Percentiles rank a stretch among this genome's conserved stretches.
These are phyloP conservation scores for Mycena metata DNA, from an alignment of 768 basidiomycete genomes.

Conservation along the genomic window DNA sequence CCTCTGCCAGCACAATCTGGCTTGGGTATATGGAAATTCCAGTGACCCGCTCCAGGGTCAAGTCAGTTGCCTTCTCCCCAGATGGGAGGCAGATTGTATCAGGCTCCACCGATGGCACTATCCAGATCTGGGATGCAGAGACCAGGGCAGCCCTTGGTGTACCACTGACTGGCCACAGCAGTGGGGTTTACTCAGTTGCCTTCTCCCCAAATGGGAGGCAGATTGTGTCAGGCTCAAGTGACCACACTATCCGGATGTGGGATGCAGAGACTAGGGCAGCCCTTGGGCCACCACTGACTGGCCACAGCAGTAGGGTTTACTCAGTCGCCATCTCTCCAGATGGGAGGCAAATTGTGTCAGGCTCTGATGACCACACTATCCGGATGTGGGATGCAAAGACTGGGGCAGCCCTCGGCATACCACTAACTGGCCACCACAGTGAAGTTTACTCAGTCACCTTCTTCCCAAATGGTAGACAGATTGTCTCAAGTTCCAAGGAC, in stretches of 20 bases:
- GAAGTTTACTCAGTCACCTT: not conserved
- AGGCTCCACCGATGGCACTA: too few species aligned
- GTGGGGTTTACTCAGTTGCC: not conserved
- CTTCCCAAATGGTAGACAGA: not conserved
- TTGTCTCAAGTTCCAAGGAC: not conserved
- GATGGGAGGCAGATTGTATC: too few species aligned
- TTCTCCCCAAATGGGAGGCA: constrained; percentile 14
- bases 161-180: not conserved
- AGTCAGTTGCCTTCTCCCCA: too few species aligned
- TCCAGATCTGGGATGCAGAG: constrained; percentile 10
- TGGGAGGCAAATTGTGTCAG: constrained; percentile 55
- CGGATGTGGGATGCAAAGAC: constrained; percentile 43
- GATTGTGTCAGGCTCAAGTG: constrained; percentile 9
- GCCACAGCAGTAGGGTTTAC: too few species aligned
- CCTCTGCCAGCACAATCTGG: too few species aligned
- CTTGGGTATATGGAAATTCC: too few species aligned
- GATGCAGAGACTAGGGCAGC: not conserved
- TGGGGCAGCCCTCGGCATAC: not conserved
- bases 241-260: constrained; percentile 6
- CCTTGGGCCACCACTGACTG: too few species aligned
- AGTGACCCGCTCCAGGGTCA: too few species aligned
- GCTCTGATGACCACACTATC: constrained; percentile 65
- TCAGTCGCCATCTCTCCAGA: not conserved
- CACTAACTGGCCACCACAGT: not conserved
- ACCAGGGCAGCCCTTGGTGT: not conserved